Percentiles rank a stretch among this genome's conserved stretches.
Conservation (phyloP, 2,329 filamentous ascomycete species). For the Penicillium olsonii region DNA sequence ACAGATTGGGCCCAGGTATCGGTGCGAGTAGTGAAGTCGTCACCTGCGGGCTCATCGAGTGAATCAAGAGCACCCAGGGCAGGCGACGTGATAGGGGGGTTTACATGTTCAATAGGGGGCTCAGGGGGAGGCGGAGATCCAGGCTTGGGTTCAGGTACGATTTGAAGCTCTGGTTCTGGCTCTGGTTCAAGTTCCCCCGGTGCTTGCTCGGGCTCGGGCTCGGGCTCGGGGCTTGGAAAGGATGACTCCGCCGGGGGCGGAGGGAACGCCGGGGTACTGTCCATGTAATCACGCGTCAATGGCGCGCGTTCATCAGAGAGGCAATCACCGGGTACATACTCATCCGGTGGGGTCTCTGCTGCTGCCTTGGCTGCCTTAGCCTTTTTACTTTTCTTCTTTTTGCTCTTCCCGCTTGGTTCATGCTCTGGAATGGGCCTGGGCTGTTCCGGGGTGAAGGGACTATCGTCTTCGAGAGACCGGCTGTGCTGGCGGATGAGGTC, state of each 20-base stretch:
- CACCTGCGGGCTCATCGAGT: constrained; percentile 32
- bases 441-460: constrained; percentile 29
- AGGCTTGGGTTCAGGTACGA: neutral
- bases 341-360: constrained; percentile 34
- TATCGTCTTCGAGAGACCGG: constrained; percentile 37
- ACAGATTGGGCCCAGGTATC: constrained; percentile 48
- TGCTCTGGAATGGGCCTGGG: constrained; percentile 31
- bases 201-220: neutral
- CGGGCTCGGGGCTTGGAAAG: constrained; percentile 30
- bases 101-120: constrained; percentile 18
- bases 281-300: constrained; percentile 10
- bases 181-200: neutral
- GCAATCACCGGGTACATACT: constrained; percentile 31
- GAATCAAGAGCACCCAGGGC: constrained; percentile 42
- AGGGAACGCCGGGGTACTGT: constrained; percentile 30
- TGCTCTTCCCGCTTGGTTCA: constrained; percentile 36
- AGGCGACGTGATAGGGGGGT: constrained; percentile 36
- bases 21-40: constrained; percentile 39
- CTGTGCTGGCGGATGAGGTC: constrained; percentile 39
- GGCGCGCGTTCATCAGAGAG: constrained; percentile 4
- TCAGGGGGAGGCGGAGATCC: neutral
- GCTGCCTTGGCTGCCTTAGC: constrained; percentile 36
- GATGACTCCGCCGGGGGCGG: constrained; percentile 31
- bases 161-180: neutral
- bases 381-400: constrained; percentile 45